Base-by-base conservation (phyloP, 139 green algal species). In the Asterochloris sp. region DNA sequence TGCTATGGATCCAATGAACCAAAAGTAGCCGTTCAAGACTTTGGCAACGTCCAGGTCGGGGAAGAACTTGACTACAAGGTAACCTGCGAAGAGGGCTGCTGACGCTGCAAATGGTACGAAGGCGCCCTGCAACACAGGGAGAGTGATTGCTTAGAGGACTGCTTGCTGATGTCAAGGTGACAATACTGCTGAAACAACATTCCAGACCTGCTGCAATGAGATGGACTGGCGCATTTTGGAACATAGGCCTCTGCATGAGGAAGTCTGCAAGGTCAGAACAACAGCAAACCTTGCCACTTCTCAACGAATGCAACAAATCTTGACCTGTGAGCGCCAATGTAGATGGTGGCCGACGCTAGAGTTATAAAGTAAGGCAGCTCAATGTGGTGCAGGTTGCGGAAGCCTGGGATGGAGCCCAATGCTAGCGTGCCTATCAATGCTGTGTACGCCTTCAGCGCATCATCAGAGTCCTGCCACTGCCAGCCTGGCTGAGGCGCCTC, bases 11-110 rank as follows among this genome's bases (percentile, higher is more conserved):
- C 91, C 93, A 29, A 98, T 86, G 38, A 97, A 54, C 89, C 90
- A 96, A 78, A 97, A 98, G 85, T 98, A 97, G 17, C 73, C 80
- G 80, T 94, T 89, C 23, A 97, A 73, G 66, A 97, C 83, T 8
- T 84, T 85, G 79, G 92, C 82, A 0, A 96, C 78, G 87, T 85
- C 86, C n/a, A 96, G 78, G 78, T 95, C 81, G 0, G 93, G 93
- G 27, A 95, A 83, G 85, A 86, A 93, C 84, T 96, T 95, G 63
- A 97, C 78, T 12, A 97, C 64, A 26, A 96, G 85, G 87, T 97
- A 97, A 17, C 88, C 78, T 23, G 86, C 87, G 78, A 96, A 95
- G 26, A 97, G 87, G 0, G 90, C 89, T 13, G 78, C 88, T 12
- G 88, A 93, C 2, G 93, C 92, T 0, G 86, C 54, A 10, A 97